These are phyloP conservation scores for Ophiostoma ulmi DNA, from an alignment of 2,329 filamentous ascomycete species.

Conservation along the genomic window DNA sequence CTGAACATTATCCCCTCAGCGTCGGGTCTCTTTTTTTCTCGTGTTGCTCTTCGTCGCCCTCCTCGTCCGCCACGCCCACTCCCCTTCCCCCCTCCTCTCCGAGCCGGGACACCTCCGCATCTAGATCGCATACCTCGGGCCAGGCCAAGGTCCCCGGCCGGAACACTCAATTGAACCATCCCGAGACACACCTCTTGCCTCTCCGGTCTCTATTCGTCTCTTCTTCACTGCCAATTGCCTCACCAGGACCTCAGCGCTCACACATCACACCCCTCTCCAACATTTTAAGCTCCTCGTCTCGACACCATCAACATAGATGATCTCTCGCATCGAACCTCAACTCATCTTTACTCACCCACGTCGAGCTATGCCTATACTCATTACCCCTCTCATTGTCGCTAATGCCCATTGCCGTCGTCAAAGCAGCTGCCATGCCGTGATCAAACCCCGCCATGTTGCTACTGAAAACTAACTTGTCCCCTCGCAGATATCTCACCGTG, in stretches of 20 bases:
- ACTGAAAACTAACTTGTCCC: background rate
- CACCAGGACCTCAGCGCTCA: background rate
- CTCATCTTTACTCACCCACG: background rate
- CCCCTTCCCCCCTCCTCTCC: background rate
- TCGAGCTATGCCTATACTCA: background rate
- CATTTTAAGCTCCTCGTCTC: background rate
- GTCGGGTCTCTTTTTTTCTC: background rate
- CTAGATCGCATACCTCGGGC: background rate
- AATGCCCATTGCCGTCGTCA: background rate
- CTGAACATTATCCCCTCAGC: background rate
- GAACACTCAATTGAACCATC: background rate
- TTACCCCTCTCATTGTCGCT: background rate
- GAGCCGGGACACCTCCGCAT: background rate
- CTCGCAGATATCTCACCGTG: conserved; percentile 17
- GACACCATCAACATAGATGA: background rate
- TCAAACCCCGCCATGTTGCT: background rate
- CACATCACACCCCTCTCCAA: background rate
- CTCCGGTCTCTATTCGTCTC: background rate
- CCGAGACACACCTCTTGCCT: background rate
- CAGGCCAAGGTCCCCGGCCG: background rate
- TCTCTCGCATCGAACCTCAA: background rate
- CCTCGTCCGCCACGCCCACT: background rate
- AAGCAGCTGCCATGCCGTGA: conserved; percentile 5
- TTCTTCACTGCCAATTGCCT: background rate
- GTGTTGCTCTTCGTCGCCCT: background rate